These are phyloP conservation scores for Naegleria lovaniensis DNA, from an alignment of 208 protist genomes.

Conservation along the genomic window DNA sequence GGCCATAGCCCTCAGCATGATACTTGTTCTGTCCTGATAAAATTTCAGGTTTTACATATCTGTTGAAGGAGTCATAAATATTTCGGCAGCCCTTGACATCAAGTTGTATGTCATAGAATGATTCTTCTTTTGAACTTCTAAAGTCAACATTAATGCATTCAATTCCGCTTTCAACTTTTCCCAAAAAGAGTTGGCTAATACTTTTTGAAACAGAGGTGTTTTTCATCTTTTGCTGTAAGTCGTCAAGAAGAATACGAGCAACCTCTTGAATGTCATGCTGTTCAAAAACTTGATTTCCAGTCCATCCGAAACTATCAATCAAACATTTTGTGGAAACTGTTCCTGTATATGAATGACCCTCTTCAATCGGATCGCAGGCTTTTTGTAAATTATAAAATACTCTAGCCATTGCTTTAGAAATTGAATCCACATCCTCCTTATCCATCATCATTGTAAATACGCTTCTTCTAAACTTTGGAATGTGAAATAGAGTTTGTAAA, in stretches of 20 bases:
- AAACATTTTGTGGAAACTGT: conserved; percentile 61
- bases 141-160: conserved; percentile 61
- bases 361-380: not conserved
- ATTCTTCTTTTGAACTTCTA: conserved; percentile 57
- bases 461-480: conserved; percentile 49
- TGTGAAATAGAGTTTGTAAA: conserved; percentile 65
- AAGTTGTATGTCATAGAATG: conserved; percentile 74
- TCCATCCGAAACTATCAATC: conserved; percentile 77
- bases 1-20: conserved; percentile 55
- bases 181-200: conserved; percentile 70
- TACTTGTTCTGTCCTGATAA: conserved; percentile 81
- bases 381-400: conserved; percentile 73
- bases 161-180: conserved; percentile 60
- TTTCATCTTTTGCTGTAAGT: conserved; percentile 74
- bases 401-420: conserved; percentile 64
- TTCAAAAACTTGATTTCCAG: conserved; percentile 61
- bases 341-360: not conserved
- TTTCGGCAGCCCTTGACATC: conserved; percentile 61
- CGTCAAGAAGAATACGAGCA: conserved; percentile 66
- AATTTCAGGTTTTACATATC: conserved; percentile 55
- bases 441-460: conserved; percentile 40
- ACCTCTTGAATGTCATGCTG: conserved; percentile 85
- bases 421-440: conserved; percentile 32
- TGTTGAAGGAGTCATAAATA: conserved; percentile 65
- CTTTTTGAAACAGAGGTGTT: conserved; percentile 62